Base-by-base conservation (phyloP, 257 asterid genomes). In the Ligustrum vulgare region DNA sequence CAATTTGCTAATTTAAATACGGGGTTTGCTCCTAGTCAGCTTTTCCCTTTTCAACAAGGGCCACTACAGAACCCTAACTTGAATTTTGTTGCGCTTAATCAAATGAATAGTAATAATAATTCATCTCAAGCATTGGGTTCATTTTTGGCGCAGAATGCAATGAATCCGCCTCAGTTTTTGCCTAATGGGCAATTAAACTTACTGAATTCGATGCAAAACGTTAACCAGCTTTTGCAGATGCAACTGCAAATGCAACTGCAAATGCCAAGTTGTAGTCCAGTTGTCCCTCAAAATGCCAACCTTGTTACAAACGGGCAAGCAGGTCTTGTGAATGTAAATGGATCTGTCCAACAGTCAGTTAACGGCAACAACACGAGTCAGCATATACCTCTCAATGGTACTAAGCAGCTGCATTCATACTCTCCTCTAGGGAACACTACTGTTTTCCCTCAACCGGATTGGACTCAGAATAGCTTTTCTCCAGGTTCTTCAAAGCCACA, bases 221-320 rank as follows among this genome's bases (percentile, higher is more conserved):
- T 86, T 32, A 82, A 78, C 85, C 96, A 85, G 75, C 75, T 87
- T 79, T 36, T 88, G 77, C 93, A 87, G 70, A 74, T 90, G 83
- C 88, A 80, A 33, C 72, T 84, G 79, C 88, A 80, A 33, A 75
- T 84, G 79, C 80, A 56, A 65, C 34, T 79, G 81, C 92, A 84
- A 80, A 82, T 82, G 79, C 78, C 86, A 32, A 78, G 75, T 49
- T 76, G 67, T 32, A 81, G 71, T 56, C 87, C 79, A 65, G 69
- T 35, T 75, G 67, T 67, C 58, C 83, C 85, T 72, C 95, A 84
- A 41, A 83, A 84, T 73, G 56, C 82, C 47, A 76, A 86, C 37
- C 80, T 80, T 76, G 33, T 71, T 69, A 65, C 82, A 34, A 88
- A 85, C 73, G 75, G 78, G 1, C 91, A 76, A 35, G 1, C 83